Conservation (phyloP, 176 grass and related monocot species). For the Paspalum notatum region DNA sequence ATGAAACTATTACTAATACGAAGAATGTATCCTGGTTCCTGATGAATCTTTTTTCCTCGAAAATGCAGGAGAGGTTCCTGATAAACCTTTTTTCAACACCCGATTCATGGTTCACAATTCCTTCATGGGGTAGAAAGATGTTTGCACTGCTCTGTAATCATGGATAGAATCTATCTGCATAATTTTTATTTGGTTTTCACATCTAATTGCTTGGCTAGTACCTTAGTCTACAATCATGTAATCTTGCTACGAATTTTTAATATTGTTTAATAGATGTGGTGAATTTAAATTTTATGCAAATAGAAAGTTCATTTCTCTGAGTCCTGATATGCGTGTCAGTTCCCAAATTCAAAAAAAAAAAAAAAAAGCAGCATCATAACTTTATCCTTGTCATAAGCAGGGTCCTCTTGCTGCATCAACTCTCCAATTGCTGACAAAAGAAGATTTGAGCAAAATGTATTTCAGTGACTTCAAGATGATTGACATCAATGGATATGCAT, state of each 20-base stretch:
- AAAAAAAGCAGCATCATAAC: neutral
- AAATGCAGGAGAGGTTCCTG: neutral
- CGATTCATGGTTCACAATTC: conserved; percentile 1
- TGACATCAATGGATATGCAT: conserved; percentile 82
- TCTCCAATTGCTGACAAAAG: conserved; percentile 85
- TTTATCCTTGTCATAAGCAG: conserved; percentile 42
- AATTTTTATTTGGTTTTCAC: neutral
- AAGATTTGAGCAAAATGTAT: conserved; percentile 95
- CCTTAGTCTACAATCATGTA: neutral
- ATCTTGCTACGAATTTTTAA: neutral
- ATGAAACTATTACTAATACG: neutral
- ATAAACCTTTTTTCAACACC: neutral
- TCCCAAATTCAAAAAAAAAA: neutral
- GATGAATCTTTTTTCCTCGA: too few relatives aligned
- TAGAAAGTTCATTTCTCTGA: conserved; percentile 1
- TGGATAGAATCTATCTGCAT: neutral
- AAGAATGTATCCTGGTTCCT: neutral
- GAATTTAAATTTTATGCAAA: neutral
- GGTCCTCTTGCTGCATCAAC: conserved; percentile 89
- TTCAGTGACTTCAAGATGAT: conserved; percentile 83
- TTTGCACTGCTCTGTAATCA: neutral
- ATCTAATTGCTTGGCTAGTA: neutral
- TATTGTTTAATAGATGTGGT: neutral
- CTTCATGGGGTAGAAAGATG: neutral
- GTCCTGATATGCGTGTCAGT: neutral